Evolutionary conservation across 768 basidiomycete species (phyloP), one percentile per base, ranked within the genome.

Genomic region (Suillus paluster): DNA sequence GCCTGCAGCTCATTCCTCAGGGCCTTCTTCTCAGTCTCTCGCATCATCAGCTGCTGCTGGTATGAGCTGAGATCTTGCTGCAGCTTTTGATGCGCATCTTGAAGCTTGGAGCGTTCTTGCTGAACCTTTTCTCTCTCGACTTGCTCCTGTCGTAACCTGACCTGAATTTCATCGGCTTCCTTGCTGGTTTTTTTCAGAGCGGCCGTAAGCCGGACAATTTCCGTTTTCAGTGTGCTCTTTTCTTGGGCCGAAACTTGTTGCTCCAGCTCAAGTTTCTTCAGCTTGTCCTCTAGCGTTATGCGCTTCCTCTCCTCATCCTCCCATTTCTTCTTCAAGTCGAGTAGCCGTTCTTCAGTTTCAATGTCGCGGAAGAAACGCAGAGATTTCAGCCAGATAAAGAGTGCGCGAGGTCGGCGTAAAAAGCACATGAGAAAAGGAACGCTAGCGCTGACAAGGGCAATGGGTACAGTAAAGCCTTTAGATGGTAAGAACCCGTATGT

Each of bases 1-100:
- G 70, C 71, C 7, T 68, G 68, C 33, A 73, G 63, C 57, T 76
- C 75, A 61, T 68, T 70, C 14, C 61, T 67, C 54, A 63, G n/a
- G 58, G 67, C 73, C 57, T 49, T 70, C 62, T 68, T 63, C 44
- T 75, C 73, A 2, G 30, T 23, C 23, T 71, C 70, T 60, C n/a
- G 75, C 54, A 19, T 23, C 0, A 68, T 71, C 0, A 76, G 59
- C 60, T 67, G 73, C 3, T 70, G 73, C 25, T 61, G 54, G 45
- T 70, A 42, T 5, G 56, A 58, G 56, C 27, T 39, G 25, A 66
- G 39, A 25, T 75, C 73, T 1, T 46, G 41, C 0, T 23, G 55
- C 8, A 69, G 55, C 15, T 69, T 60, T 52, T 75, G 65, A 41
- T 7, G 46, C 33, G 61, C 62, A 3, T 50, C 11, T 33, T 64